phyloP scores from a whole-genome alignment of 2,329 filamentous ascomycete species.

The Neospermospora avenae region DNA sequence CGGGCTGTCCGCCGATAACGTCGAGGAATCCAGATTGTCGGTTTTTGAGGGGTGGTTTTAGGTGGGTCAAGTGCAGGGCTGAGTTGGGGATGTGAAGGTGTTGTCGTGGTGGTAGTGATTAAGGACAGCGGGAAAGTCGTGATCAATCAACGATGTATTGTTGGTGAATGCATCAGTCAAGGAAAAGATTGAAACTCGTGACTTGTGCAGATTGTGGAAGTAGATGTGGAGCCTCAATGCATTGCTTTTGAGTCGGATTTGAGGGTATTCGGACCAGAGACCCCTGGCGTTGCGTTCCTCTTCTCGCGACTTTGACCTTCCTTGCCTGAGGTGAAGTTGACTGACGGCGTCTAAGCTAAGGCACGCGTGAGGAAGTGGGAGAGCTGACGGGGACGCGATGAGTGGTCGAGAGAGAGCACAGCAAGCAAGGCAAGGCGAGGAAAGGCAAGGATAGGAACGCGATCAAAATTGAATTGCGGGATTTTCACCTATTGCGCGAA shows the following conservation, averaged over 20 bases:
- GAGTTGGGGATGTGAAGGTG: slow-evolving; percentile 5
- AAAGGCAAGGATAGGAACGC: neutral
- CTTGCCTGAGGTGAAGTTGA: slow-evolving; percentile 4
- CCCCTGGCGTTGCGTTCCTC: slow-evolving; percentile 15
- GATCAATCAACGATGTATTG: slow-evolving; percentile 26
- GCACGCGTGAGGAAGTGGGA: slow-evolving; percentile 14
- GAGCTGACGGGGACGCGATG: slow-evolving; percentile 26
- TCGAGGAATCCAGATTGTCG: slow-evolving; percentile 52
- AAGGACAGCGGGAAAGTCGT: slow-evolving; percentile 13
- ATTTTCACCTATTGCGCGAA: neutral
- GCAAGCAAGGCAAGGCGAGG: neutral
- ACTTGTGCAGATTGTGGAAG: neutral
- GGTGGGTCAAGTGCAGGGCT: slow-evolving; percentile 12
- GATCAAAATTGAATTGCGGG: neutral
- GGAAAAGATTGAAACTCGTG: neutral
- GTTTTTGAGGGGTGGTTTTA: slow-evolving; percentile 6
- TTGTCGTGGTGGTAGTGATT: neutral
- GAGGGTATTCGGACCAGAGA: slow-evolving; percentile 29
- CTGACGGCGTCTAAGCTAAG: slow-evolving; percentile 22
- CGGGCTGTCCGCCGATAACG: slow-evolving; percentile 46
- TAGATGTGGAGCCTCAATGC: slow-evolving; percentile 2
- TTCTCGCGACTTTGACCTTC: slow-evolving; percentile 11
- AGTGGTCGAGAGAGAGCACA: neutral
- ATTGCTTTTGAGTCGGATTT: slow-evolving; percentile 18
- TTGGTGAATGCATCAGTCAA: slow-evolving; percentile 18